Base-by-base conservation (phyloP, 148 eudicot species). In the Rhododendron ferrugineum region DNA sequence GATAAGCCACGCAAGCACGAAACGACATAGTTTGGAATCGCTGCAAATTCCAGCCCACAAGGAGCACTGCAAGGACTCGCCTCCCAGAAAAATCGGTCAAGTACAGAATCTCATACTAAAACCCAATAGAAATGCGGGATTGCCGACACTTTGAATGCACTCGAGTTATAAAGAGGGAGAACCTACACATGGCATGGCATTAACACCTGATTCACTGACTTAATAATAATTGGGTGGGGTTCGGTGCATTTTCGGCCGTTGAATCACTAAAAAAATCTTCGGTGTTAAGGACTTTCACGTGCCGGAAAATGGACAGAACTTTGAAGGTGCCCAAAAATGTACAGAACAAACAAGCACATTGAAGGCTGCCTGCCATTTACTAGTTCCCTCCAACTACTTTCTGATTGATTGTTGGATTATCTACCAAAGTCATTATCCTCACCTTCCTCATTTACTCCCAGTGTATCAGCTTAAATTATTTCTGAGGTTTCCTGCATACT, bases 401-500 rank as follows among this genome's bases (percentile, higher is more conserved):
- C 1, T 28, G 26, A 23, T 22, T 62, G 8, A n/a, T n/a, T n/a
- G n/a, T n/a, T n/a, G n/a, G n/a, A n/a, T n/a, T n/a, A 62, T 62
- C 68, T 62, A 62, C 46, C 74, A 84, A 80, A 84, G 74, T 83
- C 14, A 84, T 84, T 50, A 62, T 78, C 73, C 70, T 50, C 85
- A 34, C 64, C 80, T 18, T 73, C 79, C 85, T 32, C 37, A n/a
- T n/a, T n/a, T n/a, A n/a, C 10, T 30, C 37, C 44, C 40, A 20
- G 5, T 13, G 11, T 6, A 36, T 34, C 49, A 9, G 20, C 26
- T 36, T 6, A 32, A 32, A 9, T 23, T 9, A 11, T 20, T 15
- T 7, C 20, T 20, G 15, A 42, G 11, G 70, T 62, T 20, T n/a
- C 70, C 66, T 60, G 66, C 66, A 22, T 23, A 60, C 26, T 2